These are phyloP conservation scores for Casuarina equisetifolia DNA, from an alignment of 306 rosid species.

Conservation along the genomic window DNA sequence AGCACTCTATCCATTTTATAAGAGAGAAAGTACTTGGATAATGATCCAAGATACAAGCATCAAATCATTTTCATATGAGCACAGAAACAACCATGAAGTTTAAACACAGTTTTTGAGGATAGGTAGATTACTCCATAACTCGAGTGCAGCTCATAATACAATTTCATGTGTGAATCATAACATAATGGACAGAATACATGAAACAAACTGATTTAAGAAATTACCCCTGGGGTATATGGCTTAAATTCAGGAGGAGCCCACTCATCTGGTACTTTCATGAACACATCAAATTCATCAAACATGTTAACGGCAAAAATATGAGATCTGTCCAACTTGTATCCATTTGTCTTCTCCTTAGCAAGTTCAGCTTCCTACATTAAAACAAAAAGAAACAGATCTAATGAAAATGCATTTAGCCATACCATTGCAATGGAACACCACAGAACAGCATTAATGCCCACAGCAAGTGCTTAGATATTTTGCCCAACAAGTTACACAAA, in stretches of 20 bases:
- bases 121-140: not conserved
- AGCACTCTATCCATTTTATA: not conserved
- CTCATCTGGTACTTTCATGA: constrained; percentile 80
- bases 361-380: constrained; percentile 81
- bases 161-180: not conserved
- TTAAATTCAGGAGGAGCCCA: constrained; percentile 83
- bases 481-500: not conserved
- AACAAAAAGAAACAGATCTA: not conserved
- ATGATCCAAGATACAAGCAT: not conserved
- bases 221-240: constrained; percentile 78
- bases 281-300: constrained; percentile 77
- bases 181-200: not conserved
- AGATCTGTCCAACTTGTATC: constrained; percentile 74
- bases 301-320: constrained; percentile 77
- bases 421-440: too few relatives aligned
- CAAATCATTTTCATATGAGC: not conserved
- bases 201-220: not conserved
- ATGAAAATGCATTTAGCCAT: not conserved
- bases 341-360: constrained; percentile 86
- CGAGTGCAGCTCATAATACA: not conserved
- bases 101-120: not conserved
- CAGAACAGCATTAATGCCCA: not conserved
- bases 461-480: not conserved
- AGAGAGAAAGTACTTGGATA: not conserved
- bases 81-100: not conserved